Evolutionary conservation across 331 rosid species (phyloP).

Genomic region (Spiraea crenata): DNA sequence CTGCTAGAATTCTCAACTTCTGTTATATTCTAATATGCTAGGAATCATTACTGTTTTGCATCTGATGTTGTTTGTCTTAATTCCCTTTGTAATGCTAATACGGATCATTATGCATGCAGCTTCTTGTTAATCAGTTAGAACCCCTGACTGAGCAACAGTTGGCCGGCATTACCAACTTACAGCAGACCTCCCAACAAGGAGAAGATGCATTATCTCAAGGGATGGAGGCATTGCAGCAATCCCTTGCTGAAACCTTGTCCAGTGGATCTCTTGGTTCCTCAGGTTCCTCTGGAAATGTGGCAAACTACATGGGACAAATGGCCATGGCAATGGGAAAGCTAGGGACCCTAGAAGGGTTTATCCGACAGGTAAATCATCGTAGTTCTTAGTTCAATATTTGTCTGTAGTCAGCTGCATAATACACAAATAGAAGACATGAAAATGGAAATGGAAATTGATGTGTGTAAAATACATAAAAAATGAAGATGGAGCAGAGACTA

Average conservation of each 20-base stretch:
- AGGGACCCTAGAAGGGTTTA: conserved; percentile 98
- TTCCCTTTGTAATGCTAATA: background rate
- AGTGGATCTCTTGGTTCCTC: conserved; percentile 84
- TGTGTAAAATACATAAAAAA: background rate
- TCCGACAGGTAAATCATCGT: conserved; percentile 70
- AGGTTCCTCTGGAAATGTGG: conserved; percentile 87
- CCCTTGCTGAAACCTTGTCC: conserved; percentile 89
- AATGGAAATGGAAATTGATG: background rate
- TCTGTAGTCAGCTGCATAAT: background rate
- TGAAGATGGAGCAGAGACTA: background rate
- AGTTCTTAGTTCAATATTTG: background rate
- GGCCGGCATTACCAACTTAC: conserved; percentile 78
- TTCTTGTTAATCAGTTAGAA: conserved; percentile 86
- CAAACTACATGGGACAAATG: conserved; percentile 99
- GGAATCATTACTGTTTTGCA: background rate
- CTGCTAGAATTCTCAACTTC: background rate
- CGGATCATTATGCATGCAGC: conserved; percentile 51
- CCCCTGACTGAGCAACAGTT: conserved; percentile 97
- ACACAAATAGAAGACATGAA: background rate
- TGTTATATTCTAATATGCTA: background rate
- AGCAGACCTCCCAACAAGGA: conserved; percentile 96
- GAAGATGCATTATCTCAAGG: conserved; percentile 99
- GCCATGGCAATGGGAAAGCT: conserved; percentile 99
- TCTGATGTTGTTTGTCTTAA: background rate
- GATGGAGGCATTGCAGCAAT: conserved; percentile 98